phyloP scores from a whole-genome alignment of 2,329 filamentous ascomycete species.

The Claviceps sp. region DNA sequence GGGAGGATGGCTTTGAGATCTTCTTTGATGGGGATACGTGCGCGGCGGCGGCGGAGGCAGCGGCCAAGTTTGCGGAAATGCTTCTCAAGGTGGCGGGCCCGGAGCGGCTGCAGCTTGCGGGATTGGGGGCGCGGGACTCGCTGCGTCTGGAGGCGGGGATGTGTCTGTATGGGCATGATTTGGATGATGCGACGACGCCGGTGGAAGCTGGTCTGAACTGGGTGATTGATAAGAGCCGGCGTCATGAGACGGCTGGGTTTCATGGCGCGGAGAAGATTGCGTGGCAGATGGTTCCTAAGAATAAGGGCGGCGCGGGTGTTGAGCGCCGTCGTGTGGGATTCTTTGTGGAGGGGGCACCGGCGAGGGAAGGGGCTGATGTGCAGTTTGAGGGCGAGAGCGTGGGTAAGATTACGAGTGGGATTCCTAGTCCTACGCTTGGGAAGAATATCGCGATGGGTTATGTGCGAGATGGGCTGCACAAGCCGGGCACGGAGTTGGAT shows the following conservation, averaged over 20 bases:
- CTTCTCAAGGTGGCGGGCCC: conserved; percentile 52
- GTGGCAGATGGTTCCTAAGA: conserved; percentile 58
- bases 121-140: conserved; percentile 81
- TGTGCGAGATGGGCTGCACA: conserved; percentile 67
- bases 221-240: conserved; percentile 73
- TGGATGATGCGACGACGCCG: conserved; percentile 60
- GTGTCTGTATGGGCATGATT: conserved; percentile 99
- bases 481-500: conserved; percentile 67
- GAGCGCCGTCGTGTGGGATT: conserved; percentile 66
- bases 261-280: conserved; percentile 71
- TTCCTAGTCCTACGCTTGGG: conserved; percentile 72
- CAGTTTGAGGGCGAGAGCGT: conserved; percentile 53
- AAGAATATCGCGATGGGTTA: conserved; percentile 97
- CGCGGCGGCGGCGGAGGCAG: conserved; percentile 23
- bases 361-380: conserved; percentile 77
- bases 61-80: conserved; percentile 48
- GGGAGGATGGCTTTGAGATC: conserved; percentile 96
- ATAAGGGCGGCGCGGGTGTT: conserved; percentile 59
- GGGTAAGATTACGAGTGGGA: conserved; percentile 76
- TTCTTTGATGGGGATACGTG: conserved; percentile 46
- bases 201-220: conserved; percentile 50
- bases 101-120: conserved; percentile 59
- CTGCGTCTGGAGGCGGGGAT: conserved; percentile 91
- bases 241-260: conserved; percentile 52
- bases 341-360: conserved; percentile 71